Evolutionary conservation across 495 filamentous ascomycete species (phyloP).

Genomic region (Sabuloglossum arenarium): DNA sequence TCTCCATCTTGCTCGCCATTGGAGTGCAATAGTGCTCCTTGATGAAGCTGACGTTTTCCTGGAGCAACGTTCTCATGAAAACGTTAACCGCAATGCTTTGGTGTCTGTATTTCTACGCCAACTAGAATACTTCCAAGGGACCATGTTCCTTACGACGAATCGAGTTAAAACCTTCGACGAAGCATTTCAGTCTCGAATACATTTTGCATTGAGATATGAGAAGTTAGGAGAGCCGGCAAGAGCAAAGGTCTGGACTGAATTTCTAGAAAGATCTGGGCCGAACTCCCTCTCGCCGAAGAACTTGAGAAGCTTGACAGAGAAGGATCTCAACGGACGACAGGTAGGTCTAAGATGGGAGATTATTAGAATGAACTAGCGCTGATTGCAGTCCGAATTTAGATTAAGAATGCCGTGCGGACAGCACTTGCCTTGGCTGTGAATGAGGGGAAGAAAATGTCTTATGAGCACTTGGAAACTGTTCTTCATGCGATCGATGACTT

Average conservation of each 20-base stretch:
- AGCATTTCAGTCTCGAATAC: constrained; percentile 29
- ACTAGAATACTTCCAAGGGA: constrained; percentile 29
- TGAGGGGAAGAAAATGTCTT: background rate
- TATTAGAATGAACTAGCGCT: background rate
- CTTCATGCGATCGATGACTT: background rate
- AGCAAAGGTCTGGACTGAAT: background rate
- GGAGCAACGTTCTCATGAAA: background rate
- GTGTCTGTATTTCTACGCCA: constrained; percentile 23
- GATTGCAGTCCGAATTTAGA: too few relatives aligned
- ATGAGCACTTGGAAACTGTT: constrained; percentile 1
- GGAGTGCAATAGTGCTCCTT: background rate
- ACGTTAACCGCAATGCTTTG: background rate
- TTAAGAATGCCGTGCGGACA: too few relatives aligned
- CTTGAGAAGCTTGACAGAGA: background rate
- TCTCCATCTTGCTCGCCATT: background rate
- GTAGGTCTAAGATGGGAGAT: background rate
- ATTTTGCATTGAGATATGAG: constrained; percentile 21
- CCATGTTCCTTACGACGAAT: constrained; percentile 32
- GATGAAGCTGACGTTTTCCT: too few relatives aligned
- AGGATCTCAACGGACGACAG: background rate
- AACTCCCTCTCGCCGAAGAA: background rate
- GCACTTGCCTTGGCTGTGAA: too few relatives aligned
- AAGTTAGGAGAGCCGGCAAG: background rate
- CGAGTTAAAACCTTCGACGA: constrained; percentile 25
- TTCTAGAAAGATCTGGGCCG: background rate